These are phyloP conservation scores for Penicillium canariense DNA, from an alignment of 495 filamentous ascomycete genomes.

Conservation along the genomic window DNA sequence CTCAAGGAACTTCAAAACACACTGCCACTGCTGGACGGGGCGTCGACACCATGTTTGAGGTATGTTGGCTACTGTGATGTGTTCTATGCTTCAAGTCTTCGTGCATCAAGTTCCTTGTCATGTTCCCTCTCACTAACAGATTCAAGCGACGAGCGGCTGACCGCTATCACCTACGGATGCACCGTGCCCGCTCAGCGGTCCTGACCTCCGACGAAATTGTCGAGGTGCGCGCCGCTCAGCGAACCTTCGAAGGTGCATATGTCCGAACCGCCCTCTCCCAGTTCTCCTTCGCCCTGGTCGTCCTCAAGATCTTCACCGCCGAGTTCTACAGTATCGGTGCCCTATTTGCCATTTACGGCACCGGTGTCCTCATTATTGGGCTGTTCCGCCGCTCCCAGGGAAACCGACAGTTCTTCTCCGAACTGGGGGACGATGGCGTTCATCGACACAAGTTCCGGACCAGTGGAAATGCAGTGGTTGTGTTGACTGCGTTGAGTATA, in stretches of 20 bases:
- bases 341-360: slow-evolving; percentile 87
- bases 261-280: slow-evolving; percentile 89
- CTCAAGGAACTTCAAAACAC: not conserved
- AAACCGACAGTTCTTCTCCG: slow-evolving; percentile 89
- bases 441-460: slow-evolving; percentile 80
- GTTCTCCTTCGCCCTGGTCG: slow-evolving; percentile 90
- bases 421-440: slow-evolving; percentile 65
- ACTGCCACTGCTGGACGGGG: not conserved
- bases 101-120: slow-evolving; percentile 2
- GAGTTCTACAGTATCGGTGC: slow-evolving; percentile 95
- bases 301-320: slow-evolving; percentile 92
- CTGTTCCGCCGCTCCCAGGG: slow-evolving; percentile 83
- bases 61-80: slow-evolving; percentile 11
- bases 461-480: slow-evolving; percentile 73
- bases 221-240: slow-evolving; percentile 89
- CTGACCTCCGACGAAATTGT: slow-evolving; percentile 82
- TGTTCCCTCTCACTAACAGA: slow-evolving; percentile 1
- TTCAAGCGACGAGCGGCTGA: slow-evolving; percentile 46
- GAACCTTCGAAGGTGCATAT: slow-evolving; percentile 97
- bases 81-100: not conserved
- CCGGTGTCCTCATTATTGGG: slow-evolving; percentile 75
- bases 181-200: slow-evolving; percentile 80
- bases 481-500: slow-evolving; percentile 77
- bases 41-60: slow-evolving; percentile 35
- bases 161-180: slow-evolving; percentile 63